Evolutionary conservation across 805 yeast genomes (phyloP), one percentile per base, ranked within the genome.

Genomic region (Hanseniaspora occidentalis): DNA sequence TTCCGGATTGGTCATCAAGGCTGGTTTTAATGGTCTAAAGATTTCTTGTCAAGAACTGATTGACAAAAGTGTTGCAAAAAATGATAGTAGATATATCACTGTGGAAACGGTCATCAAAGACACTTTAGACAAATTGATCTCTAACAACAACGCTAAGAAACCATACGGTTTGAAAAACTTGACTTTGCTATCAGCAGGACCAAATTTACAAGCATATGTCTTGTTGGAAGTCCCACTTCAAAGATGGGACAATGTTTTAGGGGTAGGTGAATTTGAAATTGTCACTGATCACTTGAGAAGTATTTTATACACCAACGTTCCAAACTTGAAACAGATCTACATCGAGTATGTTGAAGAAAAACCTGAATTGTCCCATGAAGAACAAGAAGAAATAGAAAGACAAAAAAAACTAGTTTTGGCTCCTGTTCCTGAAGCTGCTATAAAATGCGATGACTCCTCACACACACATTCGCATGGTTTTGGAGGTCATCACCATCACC

Each of bases 21-120:
- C 96, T 6, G 97, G 97, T 26, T 70, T 75, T 58, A 71, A 73
- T 2, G 88, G 95, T 21, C 75, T 82, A 50, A 65, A 69, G 43
- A 69, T 70, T 21, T 75, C 96, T 0, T 69, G 79, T 51, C 70
- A 70, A 44, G 97, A 89, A 55, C 64, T 89, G 35, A 69, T 84
- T 23, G 98, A 89, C 52, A 71, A 75, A 46, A 79, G 89, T 2
- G 61, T 79, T 29, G 65, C 73, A 13, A 60, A 57, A 13, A 58
- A 57, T 1, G 77, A 75, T 46, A 70, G 68, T 36, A 64, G 74
- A 37, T 80, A 73, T 46, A 38, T 58, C 14, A 60, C 57, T 25
- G 50, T 74, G 18, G 61, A 67, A 39, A 53, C 54, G 5, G 64
- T 69, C 8, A 55, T 75, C 11, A 60, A 61, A 16, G 60, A 56